Evolutionary conservation across 257 asterid genomes (phyloP).

Genomic region (Rehmannia glutinosa): DNA sequence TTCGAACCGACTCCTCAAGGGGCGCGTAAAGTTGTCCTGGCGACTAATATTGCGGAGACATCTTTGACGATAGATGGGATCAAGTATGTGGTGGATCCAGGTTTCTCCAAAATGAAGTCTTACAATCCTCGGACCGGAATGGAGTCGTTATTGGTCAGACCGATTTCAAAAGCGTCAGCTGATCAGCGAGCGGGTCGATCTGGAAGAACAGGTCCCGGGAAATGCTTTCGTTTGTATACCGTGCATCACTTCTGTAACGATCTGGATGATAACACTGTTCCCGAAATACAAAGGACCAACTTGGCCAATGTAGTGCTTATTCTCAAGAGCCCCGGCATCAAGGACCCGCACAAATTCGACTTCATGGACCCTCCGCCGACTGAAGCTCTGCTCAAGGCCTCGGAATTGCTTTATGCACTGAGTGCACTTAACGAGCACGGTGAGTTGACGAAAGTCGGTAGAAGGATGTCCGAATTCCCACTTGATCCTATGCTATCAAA

Average conservation of each 20-base stretch:
- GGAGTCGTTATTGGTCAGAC: conserved; percentile 79
- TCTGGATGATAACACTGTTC: conserved; percentile 87
- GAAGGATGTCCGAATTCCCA: conserved; percentile 97
- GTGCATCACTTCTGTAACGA: conserved; percentile 66
- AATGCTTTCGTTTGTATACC: conserved; percentile 84
- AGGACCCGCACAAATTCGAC: conserved; percentile 80
- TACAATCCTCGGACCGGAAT: conserved; percentile 92
- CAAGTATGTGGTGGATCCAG: conserved; percentile 93
- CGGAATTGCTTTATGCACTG: conserved; percentile 81
- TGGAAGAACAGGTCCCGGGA: conserved; percentile 96
- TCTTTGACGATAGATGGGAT: conserved; percentile 95
- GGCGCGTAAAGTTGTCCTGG: conserved; percentile 65
- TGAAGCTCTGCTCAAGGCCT: conserved; percentile 87
- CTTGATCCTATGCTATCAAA: conserved; percentile 94
- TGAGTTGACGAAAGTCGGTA: conserved; percentile 78
- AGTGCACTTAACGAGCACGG: conserved; percentile 90
- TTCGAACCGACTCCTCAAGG: conserved; percentile 73
- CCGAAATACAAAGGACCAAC: conserved; percentile 94
- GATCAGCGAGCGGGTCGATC: conserved; percentile 97
- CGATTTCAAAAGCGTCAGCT: conserved; percentile 94
- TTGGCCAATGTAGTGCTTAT: conserved; percentile 83
- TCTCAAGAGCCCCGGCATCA: conserved; percentile 93
- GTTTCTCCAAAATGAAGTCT: conserved; percentile 88
- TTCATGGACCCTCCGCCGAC: conserved; percentile 99
- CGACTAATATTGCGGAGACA: conserved; percentile 79